Evolutionary conservation across 345 rosid genomes (phyloP), one percentile per base, ranked within the genome.

Genomic region (Rubroshorea leprosula): DNA sequence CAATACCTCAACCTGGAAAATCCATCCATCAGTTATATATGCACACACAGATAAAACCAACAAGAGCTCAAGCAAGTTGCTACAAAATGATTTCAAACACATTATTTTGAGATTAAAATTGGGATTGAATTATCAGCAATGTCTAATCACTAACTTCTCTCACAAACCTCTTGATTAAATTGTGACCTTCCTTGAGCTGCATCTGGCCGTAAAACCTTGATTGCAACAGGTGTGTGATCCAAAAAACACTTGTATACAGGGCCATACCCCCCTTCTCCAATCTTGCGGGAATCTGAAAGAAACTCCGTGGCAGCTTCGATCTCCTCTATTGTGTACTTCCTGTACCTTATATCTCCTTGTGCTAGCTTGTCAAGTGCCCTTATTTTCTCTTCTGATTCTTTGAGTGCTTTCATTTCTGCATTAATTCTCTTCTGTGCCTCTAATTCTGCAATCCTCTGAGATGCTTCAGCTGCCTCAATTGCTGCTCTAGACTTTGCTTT

Each of bases 241-340:
- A 92, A 76, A 60, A 67, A 48, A 47, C 91, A 77, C 64, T 76
- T 83, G 71, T 81, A 92, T 23, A 92, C 96, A 6, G 99, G 99
- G 8, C 99, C 99, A 66, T 89, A 92, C 29, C 97, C 88, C 1
- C 99, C 99, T 79, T 83, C 97, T 23, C 99, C 99, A 15, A 92
- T 86, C 79, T 84, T 89, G 64, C 74, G 77, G 13, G 74, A 57
- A 2, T 75, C 74, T 7, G 80, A 39, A 44, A 92, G 89, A 75
- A 38, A 83, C 15, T 92, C 82, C 0, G 97, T 89, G 62, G 97
- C 94, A 35, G 79, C 70, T 70, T 92, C 96, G 17, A 92, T 89
- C 69, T 86, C 96, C 58, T 92, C 89, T 9, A 92, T 89, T 3
- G 78, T 16, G 67, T 92, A 92, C 71, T 73, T 92, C 62, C 94